Evolutionary conservation across 1,139 yeast genomes (phyloP), one percentile per base, ranked within the genome.

Genomic region (Kodamaea alishanica): DNA sequence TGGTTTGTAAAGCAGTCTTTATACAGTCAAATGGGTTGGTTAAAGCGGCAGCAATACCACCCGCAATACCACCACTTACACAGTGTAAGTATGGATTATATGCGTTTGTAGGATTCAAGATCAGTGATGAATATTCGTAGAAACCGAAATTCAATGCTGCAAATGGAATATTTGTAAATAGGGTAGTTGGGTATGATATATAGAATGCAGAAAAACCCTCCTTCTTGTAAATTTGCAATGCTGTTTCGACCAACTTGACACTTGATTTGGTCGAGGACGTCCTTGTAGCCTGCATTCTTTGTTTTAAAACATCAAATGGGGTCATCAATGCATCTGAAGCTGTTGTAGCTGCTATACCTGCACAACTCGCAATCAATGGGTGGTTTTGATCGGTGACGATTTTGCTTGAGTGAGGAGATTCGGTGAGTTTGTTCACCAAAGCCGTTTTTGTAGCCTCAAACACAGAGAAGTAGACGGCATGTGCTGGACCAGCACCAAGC

Each of bases 401-500:
- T 48, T 60, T 67, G 32, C 53, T 63, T 32, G 67, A 51, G 34
- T 54, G 58, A 10, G 59, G 57, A 8, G 63, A 49, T 33, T 54
- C 54, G 24, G 73, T 67, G 37, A 69, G 55, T 26, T 56, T 58
- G 49, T 69, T 67, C 56, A 77, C 63, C 73, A 72, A 41, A 58
- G 64, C 57, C 24, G 85, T 79, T 60, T 90, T 90, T 43, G 92
- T 76, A 34, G 82, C 75, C 64, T 92, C 99, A 63, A 90, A 94
- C 6, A 95, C 96, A n/a, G 92, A 84, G 63, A 90, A 92, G 65
- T 94, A 94, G 10, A 94, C 86, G 1, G 98, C 98, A 65, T 92
- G 99, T 7, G 98, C 97, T 2, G 99, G 99, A 5, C 98, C 99
- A n/a, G 99, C 97, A 32, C 99, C 99, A 47, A 92, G 60, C 8